phyloP scores from a whole-genome alignment of 2,329 filamentous ascomycete genomes.

The Thielaviopsis populi region DNA sequence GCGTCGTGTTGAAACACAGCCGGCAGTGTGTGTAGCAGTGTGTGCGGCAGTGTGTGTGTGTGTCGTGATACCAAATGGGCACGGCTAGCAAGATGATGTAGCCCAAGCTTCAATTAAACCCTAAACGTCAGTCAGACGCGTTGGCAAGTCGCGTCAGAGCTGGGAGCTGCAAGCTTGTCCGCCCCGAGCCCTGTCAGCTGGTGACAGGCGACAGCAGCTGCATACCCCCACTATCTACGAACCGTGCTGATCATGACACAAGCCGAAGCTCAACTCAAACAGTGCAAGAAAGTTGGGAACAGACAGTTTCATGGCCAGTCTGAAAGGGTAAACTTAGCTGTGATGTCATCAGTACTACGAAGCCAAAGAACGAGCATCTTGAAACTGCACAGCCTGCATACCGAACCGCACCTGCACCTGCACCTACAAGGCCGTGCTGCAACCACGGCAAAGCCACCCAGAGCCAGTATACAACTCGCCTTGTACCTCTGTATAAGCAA shows the following conservation, averaged over 20 bases:
- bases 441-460: neutral
- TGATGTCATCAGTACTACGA: neutral
- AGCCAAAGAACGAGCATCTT: neutral
- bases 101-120: slow-evolving; percentile 16
- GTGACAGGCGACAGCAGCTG: neutral
- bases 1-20: no score
- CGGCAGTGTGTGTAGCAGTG: no score
- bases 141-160: neutral
- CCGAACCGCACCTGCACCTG: no score
- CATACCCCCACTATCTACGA: neutral
- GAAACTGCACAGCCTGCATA: no score
- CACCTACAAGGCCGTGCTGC: no score
- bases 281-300: neutral
- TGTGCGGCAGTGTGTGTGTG: no score
- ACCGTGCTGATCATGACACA: neutral
- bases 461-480: neutral
- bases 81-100: neutral
- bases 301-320: neutral
- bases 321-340: neutral
- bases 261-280: neutral
- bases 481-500: neutral
- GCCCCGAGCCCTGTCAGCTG: neutral
- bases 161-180: no score
- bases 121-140: slow-evolving; percentile 10
- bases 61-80: neutral